phyloP scores from a whole-genome alignment of 441 rosid genomes.

The Erysimum cheiri region DNA sequence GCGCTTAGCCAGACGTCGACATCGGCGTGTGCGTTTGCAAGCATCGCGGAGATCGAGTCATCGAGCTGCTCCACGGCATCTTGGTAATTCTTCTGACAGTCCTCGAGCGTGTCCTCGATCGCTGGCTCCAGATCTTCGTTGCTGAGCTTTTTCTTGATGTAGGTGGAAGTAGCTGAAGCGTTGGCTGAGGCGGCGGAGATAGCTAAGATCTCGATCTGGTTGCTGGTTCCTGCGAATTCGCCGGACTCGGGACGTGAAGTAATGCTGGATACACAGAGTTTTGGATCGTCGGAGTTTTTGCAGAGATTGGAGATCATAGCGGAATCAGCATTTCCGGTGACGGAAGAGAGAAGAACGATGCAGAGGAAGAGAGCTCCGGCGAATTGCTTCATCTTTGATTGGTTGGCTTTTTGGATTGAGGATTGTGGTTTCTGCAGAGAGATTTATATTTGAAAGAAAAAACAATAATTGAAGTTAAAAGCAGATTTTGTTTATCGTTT shows the following conservation, averaged over 20 bases:
- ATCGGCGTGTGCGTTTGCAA: constrained; percentile 35
- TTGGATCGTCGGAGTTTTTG: constrained; percentile 28
- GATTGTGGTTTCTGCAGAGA: background rate
- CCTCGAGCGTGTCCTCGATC: constrained; percentile 31
- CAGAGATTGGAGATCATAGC: constrained; percentile 33
- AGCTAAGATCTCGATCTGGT: constrained; percentile 43
- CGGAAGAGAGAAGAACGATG: constrained; percentile 13
- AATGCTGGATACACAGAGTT: constrained; percentile 37
- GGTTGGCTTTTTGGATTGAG: constrained; percentile 6
- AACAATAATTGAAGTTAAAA: background rate
- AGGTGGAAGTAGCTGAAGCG: constrained; percentile 37
- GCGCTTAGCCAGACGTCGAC: constrained; percentile 37
- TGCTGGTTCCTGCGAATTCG: constrained; percentile 28
- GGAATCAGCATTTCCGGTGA: constrained; percentile 20
- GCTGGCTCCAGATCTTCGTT: constrained; percentile 38
- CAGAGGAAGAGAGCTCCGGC: constrained; percentile 27
- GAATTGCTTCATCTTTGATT: constrained; percentile 39
- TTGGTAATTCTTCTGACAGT: constrained; percentile 42
- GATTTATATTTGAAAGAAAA: constrained; percentile 16
- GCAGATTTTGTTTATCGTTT: constrained; percentile 5
- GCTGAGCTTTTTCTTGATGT: constrained; percentile 29
- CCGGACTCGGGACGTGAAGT: constrained; percentile 25
- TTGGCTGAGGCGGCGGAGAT: constrained; percentile 33
- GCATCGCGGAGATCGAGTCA: constrained; percentile 39
- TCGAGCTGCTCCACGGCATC: constrained; percentile 45